These are phyloP conservation scores for Cairneyella variabilis DNA, from an alignment of 495 filamentous ascomycete species.

Conservation along the genomic window DNA sequence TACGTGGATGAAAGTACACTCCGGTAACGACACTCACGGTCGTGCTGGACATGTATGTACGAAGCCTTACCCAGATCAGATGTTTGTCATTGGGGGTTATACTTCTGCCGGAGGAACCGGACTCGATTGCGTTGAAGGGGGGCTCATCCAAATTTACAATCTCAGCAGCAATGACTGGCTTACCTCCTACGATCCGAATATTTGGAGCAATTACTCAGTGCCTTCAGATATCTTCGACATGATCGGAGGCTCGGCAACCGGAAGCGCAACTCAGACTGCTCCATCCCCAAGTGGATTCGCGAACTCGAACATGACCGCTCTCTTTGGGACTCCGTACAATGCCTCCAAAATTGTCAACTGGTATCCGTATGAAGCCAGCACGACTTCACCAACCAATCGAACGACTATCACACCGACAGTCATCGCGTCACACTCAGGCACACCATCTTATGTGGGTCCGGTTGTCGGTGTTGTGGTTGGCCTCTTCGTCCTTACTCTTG, in stretches of 20 bases:
- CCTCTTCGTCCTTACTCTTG: constrained; percentile 47
- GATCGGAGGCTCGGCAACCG: constrained; percentile 59
- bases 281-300: constrained; percentile 48
- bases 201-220: constrained; percentile 56
- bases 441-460: constrained; percentile 58
- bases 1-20: constrained; percentile 62
- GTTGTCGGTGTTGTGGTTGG: constrained; percentile 66
- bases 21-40: constrained; percentile 41
- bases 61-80: constrained; percentile 67
- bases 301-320: constrained; percentile 39
- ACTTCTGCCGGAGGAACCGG: constrained; percentile 17
- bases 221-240: constrained; percentile 49
- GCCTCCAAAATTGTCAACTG: constrained; percentile 47
- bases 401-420: constrained; percentile 10
- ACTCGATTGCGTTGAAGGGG: constrained; percentile 45
- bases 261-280: constrained; percentile 47
- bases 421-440: constrained; percentile 24
- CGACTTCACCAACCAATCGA: constrained; percentile 1
- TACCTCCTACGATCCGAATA: constrained; percentile 53
- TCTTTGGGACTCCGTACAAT: constrained; percentile 56
- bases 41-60: constrained; percentile 63
- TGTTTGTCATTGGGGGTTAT: constrained; percentile 65
- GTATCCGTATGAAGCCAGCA: constrained; percentile 50
- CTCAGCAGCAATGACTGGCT: constrained; percentile 56
- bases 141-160: constrained; percentile 58